Evolutionary conservation across 352 stramenopile genomes (phyloP), one percentile per base, ranked within the genome.

Genomic region (Pythium aristosporum): DNA sequence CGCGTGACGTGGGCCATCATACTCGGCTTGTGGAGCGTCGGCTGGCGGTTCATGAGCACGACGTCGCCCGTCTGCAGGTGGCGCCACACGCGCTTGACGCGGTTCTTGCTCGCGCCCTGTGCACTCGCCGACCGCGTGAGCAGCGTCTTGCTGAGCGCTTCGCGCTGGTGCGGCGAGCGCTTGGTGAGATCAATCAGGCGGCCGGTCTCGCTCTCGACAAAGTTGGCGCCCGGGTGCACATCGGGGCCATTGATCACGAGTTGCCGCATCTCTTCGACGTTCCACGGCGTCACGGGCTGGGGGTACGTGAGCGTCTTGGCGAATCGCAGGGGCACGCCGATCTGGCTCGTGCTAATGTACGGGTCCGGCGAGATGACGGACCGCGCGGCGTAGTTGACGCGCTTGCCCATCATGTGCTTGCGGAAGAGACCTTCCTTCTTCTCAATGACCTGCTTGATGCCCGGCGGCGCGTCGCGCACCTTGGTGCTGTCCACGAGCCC

Each of bases 361-460:
- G 97, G 97, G 60, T 99, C 98, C 2, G 98, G 98, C 50, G 96
- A 99, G 74, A 99, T 99, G 59, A 99, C 98, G 12, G 96, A 99
- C 9, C 98, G 93, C 63, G 98, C 99, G 0, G 97, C 96, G 77
- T 98, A 99, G 80, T 99, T 99, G 21, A 99, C 98, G 65, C 98
- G 97, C 83, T 99, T 99, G 50, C 98, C 98, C 88, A 96, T 96
- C 88, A 96, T 96, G 69, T 96, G 83, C 77, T 99, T 99, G 41
- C 98, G 96, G 77, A 99, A 99, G 12, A 99, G 87, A 66, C 98
- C 98, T 76, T 99, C 96, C 76, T 99, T 99, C 76, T 98, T 98
- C 80, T 99, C 98, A 52, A 99, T 96, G 46, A 99, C 71, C 76
- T 99, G 97, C 49, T 97, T 91, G 68, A 99, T 99, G 57, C 97